Conservation (phyloP, 2,329 filamentous ascomycete species). For the Akanthomyces lecanii region DNA sequence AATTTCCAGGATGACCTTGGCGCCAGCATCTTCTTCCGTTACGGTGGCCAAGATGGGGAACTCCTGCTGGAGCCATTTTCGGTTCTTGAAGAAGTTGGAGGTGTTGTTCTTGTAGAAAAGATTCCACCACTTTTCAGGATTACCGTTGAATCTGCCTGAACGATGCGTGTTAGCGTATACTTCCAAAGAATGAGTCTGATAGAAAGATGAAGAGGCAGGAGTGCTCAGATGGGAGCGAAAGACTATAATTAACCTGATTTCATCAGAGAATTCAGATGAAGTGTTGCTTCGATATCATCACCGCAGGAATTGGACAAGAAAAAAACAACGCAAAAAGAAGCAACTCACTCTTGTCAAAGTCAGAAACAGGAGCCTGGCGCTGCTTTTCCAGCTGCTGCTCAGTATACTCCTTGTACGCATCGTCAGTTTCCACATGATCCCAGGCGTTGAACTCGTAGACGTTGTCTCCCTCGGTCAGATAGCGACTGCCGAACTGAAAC, state of each 20-base stretch:
- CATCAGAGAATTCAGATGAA: constrained; percentile 66
- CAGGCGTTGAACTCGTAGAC: constrained; percentile 98
- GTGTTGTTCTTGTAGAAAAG: constrained; percentile 97
- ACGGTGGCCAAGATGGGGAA: constrained; percentile 83
- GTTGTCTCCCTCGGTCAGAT: constrained; percentile 76
- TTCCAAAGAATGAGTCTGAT: not conserved
- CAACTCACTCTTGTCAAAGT: constrained; percentile 79
- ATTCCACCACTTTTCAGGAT: constrained; percentile 97
- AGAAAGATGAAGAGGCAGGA: constrained; percentile 8
- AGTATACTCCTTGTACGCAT: constrained; percentile 80
- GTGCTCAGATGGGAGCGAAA: constrained; percentile 71
- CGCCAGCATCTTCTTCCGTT: constrained; percentile 65
- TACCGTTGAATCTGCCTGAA: constrained; percentile 74
- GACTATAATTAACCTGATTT: constrained; percentile 54
- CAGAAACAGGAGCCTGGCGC: constrained; percentile 78
- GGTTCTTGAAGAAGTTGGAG: constrained; percentile 96
- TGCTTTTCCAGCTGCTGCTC: constrained; percentile 82
- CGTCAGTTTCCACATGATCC: constrained; percentile 95
- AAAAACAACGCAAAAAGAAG: not conserved
- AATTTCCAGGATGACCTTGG: constrained; percentile 75
- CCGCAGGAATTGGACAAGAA: constrained; percentile 29
- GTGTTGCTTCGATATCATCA: constrained; percentile 51
- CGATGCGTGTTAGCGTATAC: constrained; percentile 35
- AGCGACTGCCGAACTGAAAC: constrained; percentile 91
- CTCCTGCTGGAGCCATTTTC: constrained; percentile 95